These are phyloP conservation scores for Mimosa pudica DNA, from an alignment of 306 rosid genomes.

Conservation along the genomic window DNA sequence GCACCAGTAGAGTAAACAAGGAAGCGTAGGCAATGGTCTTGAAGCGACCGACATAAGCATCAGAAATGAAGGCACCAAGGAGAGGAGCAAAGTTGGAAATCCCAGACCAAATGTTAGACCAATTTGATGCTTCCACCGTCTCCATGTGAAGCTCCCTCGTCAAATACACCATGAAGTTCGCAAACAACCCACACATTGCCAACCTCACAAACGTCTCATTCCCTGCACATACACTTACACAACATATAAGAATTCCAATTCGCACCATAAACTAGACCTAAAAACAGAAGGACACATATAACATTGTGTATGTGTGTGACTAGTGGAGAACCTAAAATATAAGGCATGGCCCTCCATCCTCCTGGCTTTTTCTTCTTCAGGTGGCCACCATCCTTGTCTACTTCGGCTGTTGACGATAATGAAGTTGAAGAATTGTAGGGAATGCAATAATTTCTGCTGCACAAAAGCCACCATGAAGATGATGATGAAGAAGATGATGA, in stretches of 20 bases:
- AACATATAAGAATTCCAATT: not conserved
- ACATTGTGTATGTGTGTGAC: too few species aligned
- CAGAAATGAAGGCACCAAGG: constrained; percentile 78
- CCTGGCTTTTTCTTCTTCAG: constrained; percentile 42
- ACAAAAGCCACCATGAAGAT: not conserved
- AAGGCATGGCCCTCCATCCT: constrained; percentile 80
- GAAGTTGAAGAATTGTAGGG: constrained; percentile 27
- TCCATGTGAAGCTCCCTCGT: constrained; percentile 58
- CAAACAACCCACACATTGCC: constrained; percentile 66
- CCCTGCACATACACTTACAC: not conserved
- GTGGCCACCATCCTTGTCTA: not conserved
- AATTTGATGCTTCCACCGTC: constrained; percentile 65
- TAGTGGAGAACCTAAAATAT: constrained; percentile 58
- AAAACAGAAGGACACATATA: too few species aligned
- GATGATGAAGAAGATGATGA: not conserved
- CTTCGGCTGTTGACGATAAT: not conserved
- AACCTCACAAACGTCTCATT: constrained; percentile 67
- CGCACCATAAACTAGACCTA: not conserved
- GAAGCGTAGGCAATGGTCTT: constrained; percentile 67
- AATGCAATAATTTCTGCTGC: constrained; percentile 9
- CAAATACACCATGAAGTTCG: constrained; percentile 79
- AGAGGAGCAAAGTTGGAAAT: constrained; percentile 62
- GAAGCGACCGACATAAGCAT: constrained; percentile 74
- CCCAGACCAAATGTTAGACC: constrained; percentile 59
- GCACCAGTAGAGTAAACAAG: constrained; percentile 52